Base-by-base conservation (phyloP, 2,329 filamentous ascomycete species). In the Colletotrichum acutatum region DNA sequence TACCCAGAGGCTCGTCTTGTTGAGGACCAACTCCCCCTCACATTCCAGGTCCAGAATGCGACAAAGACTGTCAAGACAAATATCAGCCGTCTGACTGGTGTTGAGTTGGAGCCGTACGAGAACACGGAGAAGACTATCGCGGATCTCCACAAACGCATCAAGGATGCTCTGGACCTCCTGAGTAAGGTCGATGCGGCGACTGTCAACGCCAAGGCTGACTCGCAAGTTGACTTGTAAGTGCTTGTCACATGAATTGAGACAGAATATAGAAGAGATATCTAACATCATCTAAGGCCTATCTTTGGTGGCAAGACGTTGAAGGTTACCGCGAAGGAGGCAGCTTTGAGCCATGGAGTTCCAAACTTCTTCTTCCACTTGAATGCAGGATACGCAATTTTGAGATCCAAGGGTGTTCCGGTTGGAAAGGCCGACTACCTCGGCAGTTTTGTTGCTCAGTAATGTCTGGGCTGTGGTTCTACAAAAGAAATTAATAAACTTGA, bases 331-430 rank as follows among this genome's bases (percentile, higher is more conserved):
- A 74, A 76, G 60, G 79, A 81, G 0, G 90, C 89, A 71, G 76
- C 88, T 6, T 74, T 83, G 22, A 78, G 78, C 2, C 87, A 84
- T 77, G 83, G 81, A 3, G 71, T 91, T 52, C 89, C 90, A 14
- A 91, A 92, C 78, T 85, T 91, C 76, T 90, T 85, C 79, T 92
- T 92, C 78, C 91, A 92, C 76, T 72, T 88, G 5, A 84, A 82
- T 28, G 90, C 85, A 6, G 86, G 87, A 7, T 92, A 92, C 79
- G 82, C 79, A 2, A 87, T 93, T 61, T 77, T 92, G 76, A 82
- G 90, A 61, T 83, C 82, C 59, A 84, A 88, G 79, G 90, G 90
- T 0, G 88, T 91, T 16, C 84, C 84, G 1, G 26, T 93, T 34
- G 90, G 90, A 12, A 92, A 92, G 84, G 49, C 75, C 24, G 89